A percentile compares a stretch with the other conserved stretches of the same genome.
phyloP scores from a whole-genome alignment of 108 stramenopile species.

The Nitzschia sp. region DNA sequence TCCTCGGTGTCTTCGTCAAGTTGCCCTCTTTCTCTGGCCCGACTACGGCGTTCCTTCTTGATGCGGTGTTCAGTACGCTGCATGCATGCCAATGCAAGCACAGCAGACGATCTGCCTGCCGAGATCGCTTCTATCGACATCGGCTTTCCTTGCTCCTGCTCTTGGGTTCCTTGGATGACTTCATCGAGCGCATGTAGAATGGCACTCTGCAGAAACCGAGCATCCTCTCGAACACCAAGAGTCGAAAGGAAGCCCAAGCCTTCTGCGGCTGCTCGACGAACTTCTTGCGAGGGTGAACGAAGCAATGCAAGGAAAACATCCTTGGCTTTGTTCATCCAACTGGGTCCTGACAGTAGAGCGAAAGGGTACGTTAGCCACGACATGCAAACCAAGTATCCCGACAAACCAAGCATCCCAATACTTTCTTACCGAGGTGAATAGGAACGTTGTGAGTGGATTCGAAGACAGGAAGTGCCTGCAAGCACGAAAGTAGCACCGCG shows the following conservation, averaged over 20 bases:
- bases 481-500: constrained; percentile 73
- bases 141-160: constrained; percentile 45
- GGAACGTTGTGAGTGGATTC: constrained; percentile 73
- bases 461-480: constrained; percentile 73
- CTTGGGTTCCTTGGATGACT: constrained; percentile 61
- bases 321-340: constrained; percentile 85
- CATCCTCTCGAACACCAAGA: constrained; percentile 77
- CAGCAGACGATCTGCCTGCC: constrained; percentile 64
- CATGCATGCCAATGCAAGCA: constrained; percentile 77
- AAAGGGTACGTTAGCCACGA: too few relatives aligned
- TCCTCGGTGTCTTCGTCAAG: constrained; percentile 16
- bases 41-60: constrained; percentile 18
- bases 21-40: constrained; percentile 27
- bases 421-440: constrained; percentile 61
- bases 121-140: constrained; percentile 48
- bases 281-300: constrained; percentile 51
- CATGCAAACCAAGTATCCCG: too few relatives aligned
- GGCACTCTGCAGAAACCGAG: constrained; percentile 75
- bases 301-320: constrained; percentile 67
- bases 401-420: too few relatives aligned
- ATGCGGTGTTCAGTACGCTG: constrained; percentile 57
- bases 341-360: constrained; percentile 48
- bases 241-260: constrained; percentile 77
- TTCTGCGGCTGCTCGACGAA: constrained; percentile 81
- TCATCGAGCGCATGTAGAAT: constrained; percentile 82